Percentiles rank a stretch among this genome's conserved stretches.
These are phyloP conservation scores for Hordeum pubiflorum DNA, from an alignment of 202 grass and related monocot species.

Conservation along the genomic window DNA sequence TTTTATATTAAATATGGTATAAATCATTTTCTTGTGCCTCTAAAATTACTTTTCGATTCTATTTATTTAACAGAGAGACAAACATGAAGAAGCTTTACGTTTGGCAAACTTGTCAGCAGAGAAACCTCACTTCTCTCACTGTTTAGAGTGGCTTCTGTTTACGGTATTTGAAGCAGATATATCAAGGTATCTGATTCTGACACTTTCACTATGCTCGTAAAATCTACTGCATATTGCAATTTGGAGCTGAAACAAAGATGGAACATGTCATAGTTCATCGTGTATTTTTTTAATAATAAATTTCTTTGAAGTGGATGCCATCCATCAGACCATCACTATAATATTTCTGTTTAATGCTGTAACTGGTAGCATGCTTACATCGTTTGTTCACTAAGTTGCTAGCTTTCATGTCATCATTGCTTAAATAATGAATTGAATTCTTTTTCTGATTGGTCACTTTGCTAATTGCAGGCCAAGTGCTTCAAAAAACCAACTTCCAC, in stretches of 20 bases:
- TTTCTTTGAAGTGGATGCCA: background rate
- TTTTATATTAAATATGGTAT: background rate
- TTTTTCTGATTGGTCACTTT: conserved; percentile 17
- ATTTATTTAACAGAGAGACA: conserved; percentile 71
- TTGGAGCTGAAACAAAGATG: conserved; percentile 9
- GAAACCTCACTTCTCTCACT: conserved; percentile 94
- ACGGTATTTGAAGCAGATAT: conserved; percentile 99
- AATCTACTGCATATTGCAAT: conserved; percentile 2
- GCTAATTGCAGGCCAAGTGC: conserved; percentile 67
- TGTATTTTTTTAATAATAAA: background rate
- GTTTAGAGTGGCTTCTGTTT: conserved; percentile 98
- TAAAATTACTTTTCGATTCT: conserved; percentile 13
- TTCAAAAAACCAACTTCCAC: conserved; percentile 55
- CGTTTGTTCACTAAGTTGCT: background rate
- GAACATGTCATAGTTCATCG: background rate
- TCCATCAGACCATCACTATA: background rate
- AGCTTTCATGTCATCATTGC: conserved; percentile 1
- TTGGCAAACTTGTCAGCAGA: conserved; percentile 92
- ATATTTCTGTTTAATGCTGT: background rate
- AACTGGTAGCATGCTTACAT: background rate
- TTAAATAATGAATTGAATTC: background rate
- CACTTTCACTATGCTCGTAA: conserved; percentile 21
- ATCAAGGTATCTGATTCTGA: conserved; percentile 64
- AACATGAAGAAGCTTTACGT: conserved; percentile 80
- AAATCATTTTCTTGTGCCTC: conserved; percentile 2